Base-by-base conservation (phyloP, 192 early-diverging fungal species). In the Backusella morwellensis region DNA sequence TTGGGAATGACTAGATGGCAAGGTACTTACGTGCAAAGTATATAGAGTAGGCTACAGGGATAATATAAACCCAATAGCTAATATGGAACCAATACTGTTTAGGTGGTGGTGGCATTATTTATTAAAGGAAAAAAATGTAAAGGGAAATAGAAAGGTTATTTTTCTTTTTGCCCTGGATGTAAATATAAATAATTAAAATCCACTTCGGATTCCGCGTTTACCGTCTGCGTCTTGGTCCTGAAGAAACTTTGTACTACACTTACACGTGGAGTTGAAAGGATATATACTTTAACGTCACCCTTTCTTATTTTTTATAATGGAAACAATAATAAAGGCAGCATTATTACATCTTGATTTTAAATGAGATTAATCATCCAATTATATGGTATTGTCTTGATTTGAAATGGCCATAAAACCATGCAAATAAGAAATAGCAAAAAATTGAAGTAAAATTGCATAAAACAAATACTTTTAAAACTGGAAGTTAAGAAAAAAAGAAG, bases 31-130 rank as follows among this genome's bases (percentile, higher is more conserved):
- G 17, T 26, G 42, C 19, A 32, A 72, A 50, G 6, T 42, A 32
- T 19, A 32, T 32, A 41, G 29, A 12, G 32, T 72, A 72, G 21
- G 70, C 70, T 14, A 44, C 14, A 14, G 44, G 70, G 21, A 44
- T 50, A 8, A 72, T 72, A 29, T 50, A 50, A 32, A 29, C 70
- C 40, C 44, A 72, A 23, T 72, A 34, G 4, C 29, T 72, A 32
- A 72, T 12, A 42, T 71, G 70, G 40, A 71, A 71, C 70, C 70
- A 71, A 71, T 71, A 71, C 0, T 71, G 14, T 14, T 44, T 41
- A 40, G 70, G 70, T 23, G 70, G 70, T 26, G 54, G 54, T 21
- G 54, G 54, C 54, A 56, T 56, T 56, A 21, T 56, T 6, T 69
- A 69, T 69, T n/a, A 38, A 69, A 36, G 35, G 7, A 40, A 11